phyloP scores from a whole-genome alignment of 225 moss, liverwort and hornwort species.

The Bryoerythrophyllum caledonicum region DNA sequence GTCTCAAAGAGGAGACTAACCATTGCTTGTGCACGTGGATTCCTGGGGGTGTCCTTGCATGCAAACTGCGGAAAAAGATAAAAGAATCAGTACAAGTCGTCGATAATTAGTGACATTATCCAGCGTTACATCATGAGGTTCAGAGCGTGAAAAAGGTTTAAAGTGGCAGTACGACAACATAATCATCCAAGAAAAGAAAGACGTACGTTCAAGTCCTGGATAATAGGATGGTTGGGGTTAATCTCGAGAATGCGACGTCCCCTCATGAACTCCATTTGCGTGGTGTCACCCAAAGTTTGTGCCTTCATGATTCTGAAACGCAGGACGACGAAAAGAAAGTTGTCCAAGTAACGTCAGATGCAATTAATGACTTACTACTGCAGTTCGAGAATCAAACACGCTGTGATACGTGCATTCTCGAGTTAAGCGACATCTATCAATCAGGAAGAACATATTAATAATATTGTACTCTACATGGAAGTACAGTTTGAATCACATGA shows the following conservation, averaged over 20 bases:
- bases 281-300: conserved; percentile 84
- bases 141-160: not conserved
- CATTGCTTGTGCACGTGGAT: conserved; percentile 64
- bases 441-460: not conserved
- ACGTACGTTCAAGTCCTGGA: conserved; percentile 83
- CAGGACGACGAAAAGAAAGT: no score
- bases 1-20: conserved; percentile 86
- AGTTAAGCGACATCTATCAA: not conserved
- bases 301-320: conserved; percentile 92
- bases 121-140: not conserved
- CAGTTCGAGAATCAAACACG: not conserved
- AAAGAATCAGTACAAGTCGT: not conserved
- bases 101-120: not conserved
- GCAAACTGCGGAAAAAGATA: conserved; percentile 41
- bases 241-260: conserved; percentile 91
- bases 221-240: conserved; percentile 88
- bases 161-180: not conserved
- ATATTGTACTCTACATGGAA: not conserved
- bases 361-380: not conserved
- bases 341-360: conserved; percentile 11
- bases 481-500: not conserved
- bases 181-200: not conserved
- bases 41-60: conserved; percentile 90
- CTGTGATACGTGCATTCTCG: not conserved
- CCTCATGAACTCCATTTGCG: conserved; percentile 91